Conservation (phyloP, 768 basidiomycete genomes). For the Boletellus ananas region DNA sequence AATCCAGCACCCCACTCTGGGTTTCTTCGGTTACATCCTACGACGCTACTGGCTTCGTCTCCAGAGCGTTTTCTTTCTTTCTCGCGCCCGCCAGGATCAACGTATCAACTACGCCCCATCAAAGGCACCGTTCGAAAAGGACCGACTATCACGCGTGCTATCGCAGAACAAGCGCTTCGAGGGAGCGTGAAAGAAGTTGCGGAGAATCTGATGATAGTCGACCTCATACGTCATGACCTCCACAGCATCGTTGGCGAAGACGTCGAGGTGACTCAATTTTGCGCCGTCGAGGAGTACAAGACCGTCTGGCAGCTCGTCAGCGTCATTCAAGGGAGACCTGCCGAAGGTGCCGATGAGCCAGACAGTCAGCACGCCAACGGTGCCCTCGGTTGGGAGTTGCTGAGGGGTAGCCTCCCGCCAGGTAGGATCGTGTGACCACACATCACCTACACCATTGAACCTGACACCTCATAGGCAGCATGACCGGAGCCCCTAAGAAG, state of each 20-base stretch:
- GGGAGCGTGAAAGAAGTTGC: slow-evolving; percentile 86
- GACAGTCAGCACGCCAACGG: slow-evolving; percentile 36
- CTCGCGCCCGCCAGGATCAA: slow-evolving; percentile 56
- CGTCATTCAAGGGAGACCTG: slow-evolving; percentile 74
- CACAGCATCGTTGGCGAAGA: slow-evolving; percentile 78
- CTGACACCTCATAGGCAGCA: slow-evolving; percentile 58
- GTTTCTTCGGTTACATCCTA: slow-evolving; percentile 73
- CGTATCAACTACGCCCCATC: slow-evolving; percentile 87
- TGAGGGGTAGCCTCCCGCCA: slow-evolving; percentile 79
- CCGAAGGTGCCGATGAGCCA: slow-evolving; percentile 31
- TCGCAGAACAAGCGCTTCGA: slow-evolving; percentile 58
- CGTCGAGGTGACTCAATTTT: slow-evolving; percentile 82
- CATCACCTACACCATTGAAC: neutral
- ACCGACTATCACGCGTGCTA: slow-evolving; percentile 56
- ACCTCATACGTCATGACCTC: slow-evolving; percentile 91
- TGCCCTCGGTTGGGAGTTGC: slow-evolving; percentile 72
- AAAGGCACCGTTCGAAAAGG: slow-evolving; percentile 86
- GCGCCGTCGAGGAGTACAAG: slow-evolving; percentile 85
- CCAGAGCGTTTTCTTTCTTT: slow-evolving; percentile 90
- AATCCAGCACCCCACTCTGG: slow-evolving; percentile 92
- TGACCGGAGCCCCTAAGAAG: slow-evolving; percentile 97
- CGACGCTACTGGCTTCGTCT: slow-evolving; percentile 78
- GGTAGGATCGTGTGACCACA: slow-evolving; percentile 43
- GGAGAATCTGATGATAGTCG: slow-evolving; percentile 98
- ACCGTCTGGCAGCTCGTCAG: slow-evolving; percentile 96